A percentile compares a stretch with the other conserved stretches of the same genome.
These are phyloP conservation scores for Thielaviopsis punctulata DNA, from an alignment of 2,329 filamentous ascomycete genomes.

Conservation along the genomic window DNA sequence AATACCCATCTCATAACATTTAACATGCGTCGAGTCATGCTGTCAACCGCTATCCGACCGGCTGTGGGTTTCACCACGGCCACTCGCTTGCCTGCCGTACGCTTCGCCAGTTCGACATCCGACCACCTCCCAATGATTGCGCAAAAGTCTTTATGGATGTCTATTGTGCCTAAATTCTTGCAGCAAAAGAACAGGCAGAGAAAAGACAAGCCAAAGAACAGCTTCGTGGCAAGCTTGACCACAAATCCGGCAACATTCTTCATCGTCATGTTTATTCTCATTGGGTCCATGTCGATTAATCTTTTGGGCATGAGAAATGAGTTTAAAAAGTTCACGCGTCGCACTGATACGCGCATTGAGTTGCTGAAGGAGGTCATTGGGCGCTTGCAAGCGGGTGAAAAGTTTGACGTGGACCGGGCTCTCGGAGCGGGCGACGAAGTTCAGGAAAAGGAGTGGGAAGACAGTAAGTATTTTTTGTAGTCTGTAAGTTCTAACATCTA, in stretches of 20 bases:
- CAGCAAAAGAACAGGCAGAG: conserved; percentile 18
- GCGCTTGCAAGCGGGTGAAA: conserved; percentile 50
- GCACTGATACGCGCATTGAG: conserved; percentile 62
- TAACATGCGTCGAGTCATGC: not conserved
- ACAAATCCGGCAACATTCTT: conserved; percentile 65
- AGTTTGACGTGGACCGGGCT: conserved; percentile 69
- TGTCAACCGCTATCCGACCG: not conserved
- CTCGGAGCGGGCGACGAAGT: conserved; percentile 62
- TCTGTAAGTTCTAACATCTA: conserved; percentile 11
- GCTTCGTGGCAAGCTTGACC: conserved; percentile 13
- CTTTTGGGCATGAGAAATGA: conserved; percentile 69
- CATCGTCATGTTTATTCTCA: conserved; percentile 66
- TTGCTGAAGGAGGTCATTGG: conserved; percentile 60
- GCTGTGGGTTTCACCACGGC: not conserved
- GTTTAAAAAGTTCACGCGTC: conserved; percentile 52
- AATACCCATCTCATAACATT: not conserved
- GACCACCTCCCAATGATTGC: conserved; percentile 33
- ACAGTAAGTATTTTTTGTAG: conserved; percentile 35
- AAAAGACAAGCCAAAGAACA: conserved; percentile 15
- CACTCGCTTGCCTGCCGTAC: not conserved
- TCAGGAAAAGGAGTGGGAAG: conserved; percentile 75
- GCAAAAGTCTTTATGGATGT: conserved; percentile 49
- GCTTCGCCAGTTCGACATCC: conserved; percentile 10
- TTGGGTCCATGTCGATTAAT: conserved; percentile 91
- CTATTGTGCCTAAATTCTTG: conserved; percentile 50